Base-by-base conservation (phyloP, 2,329 filamentous ascomycete genomes). In the Calonectria honghensis region DNA sequence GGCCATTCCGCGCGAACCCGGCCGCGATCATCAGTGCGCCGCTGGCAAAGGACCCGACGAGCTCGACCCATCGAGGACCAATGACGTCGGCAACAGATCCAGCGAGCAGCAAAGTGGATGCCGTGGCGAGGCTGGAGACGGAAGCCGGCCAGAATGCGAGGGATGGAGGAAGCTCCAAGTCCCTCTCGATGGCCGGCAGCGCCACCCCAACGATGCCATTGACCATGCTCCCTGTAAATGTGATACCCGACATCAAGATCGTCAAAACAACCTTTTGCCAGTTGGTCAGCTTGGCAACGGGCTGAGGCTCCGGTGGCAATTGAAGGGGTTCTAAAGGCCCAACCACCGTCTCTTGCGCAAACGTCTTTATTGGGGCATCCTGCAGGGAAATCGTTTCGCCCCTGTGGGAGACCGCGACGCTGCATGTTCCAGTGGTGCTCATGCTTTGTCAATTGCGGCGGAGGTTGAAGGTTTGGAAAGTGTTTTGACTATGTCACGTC, bases 61-160 rank as follows among this genome's bases (percentile, higher is more conserved):
- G 75, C 48, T 83, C 79, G 37, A 85, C 80, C 7, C 71, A 35
- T 6, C 81, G 75, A 11, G 80, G 76, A 0, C 85, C 85, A 5
- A 85, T 67, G 0, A 82, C 80, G 68, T 86, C 85, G 18, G 85
- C 83, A 3, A 85, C 61, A 11, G 84, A 80, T 4, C 85, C 85
- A 11, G 84, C 82, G 0, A 86, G 76, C 27, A 86, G 75, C 45
- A 87, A 78, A 2, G 80, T 80, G 0, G 83, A 83, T 0, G 82
- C 84, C 1, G 81, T 82, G 0, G 84, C 79, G 0, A 86, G 81
- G 29, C 77, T 78, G 64, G 80, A 81, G 14, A 84, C 82, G 4
- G 85, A 86, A 1, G 81, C 72, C 0, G 85, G 85, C 85, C 85
- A 86, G 64, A 85, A 80, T 10, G 81, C 77, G 20, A 86, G 81